Percentiles rank a stretch among this genome's conserved stretches.
Conservation (phyloP, 192 early-diverging fungal species). For the Podila clonocystis region DNA sequence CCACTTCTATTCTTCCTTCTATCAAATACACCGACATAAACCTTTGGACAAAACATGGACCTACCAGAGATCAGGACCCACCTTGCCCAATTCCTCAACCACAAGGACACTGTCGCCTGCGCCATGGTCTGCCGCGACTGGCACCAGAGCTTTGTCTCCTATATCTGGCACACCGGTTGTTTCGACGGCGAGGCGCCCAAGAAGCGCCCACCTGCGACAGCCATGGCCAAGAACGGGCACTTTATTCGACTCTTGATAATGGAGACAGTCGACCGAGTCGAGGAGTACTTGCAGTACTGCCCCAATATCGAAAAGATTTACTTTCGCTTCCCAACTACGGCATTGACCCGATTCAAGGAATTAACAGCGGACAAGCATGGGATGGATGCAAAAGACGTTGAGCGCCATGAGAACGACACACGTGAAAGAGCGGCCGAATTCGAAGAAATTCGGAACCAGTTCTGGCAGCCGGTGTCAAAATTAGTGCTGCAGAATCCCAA, state of each 20-base stretch:
- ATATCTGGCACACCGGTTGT: neutral
- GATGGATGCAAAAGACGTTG: neutral
- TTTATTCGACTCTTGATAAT: neutral
- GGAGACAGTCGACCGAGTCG: neutral
- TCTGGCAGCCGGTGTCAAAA: neutral
- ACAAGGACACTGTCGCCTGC: neutral
- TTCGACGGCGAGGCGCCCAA: neutral
- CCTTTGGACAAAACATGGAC: neutral
- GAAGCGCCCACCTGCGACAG: neutral
- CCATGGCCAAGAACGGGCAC: neutral
- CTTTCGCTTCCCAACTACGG: neutral
- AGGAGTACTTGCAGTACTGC: neutral
- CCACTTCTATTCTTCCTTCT: no score
- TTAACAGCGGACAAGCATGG: neutral
- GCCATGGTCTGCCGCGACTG: neutral
- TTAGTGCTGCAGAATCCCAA: neutral
- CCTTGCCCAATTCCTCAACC: neutral
- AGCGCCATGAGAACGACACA: neutral
- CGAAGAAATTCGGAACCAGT: neutral
- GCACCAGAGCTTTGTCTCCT: neutral
- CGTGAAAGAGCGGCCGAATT: neutral
- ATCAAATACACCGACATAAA: neutral
- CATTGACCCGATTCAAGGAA: neutral
- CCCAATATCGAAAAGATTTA: neutral
- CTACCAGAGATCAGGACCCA: slow-evolving; percentile 1